Evolutionary conservation across 2,329 filamentous ascomycete species (phyloP), one percentile per base, ranked within the genome.

Genomic region (Sporothrix euskadiensis): DNA sequence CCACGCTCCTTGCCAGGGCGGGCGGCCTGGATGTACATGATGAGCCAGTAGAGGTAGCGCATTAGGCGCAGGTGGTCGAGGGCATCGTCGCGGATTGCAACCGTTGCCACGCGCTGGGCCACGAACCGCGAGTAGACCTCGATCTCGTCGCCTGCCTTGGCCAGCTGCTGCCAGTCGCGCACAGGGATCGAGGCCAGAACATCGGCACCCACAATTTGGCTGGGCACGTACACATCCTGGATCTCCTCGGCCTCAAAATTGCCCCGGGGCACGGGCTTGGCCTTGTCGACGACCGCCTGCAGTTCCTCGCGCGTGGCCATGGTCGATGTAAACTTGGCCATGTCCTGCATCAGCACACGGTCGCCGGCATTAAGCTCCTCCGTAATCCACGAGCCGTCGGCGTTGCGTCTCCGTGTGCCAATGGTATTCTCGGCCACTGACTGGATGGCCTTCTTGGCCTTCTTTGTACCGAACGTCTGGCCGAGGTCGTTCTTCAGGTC

Each of bases 381-480:
- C 3, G 72, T 49, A 16, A 73, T 59, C 61, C 63, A 76, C 73
- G 88, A 85, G 52, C 86, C 83, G 75, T 88, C 87, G 49, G 81
- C 79, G 78, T 80, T 80, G 57, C 84, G 81, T 57, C 82, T 83
- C 77, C 76, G 74, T 10, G 41, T 72, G 39, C 75, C 73, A 49
- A 95, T 93, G 22, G 91, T 91, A 79, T 94, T 94, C 78, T 92
- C 86, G 2, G 89, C 89, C 76, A 88, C 85, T 73, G 90, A 88
- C 39, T 87, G 85, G 77, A 96, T 89, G 0, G 89, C 91, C 83
- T 94, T 95, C 85, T 90, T 92, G 30, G 93, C 91, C 82, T 94
- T 95, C 84, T 93, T 94, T 35, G 92, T 95, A 80, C 93, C 93
- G 78, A 97, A 97, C 44, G 91, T 89, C 78, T 92, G 87, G 56